Percentiles rank a stretch among this genome's conserved stretches.
phyloP scores from a whole-genome alignment of 208 protist species.

The Giardia muris region DNA sequence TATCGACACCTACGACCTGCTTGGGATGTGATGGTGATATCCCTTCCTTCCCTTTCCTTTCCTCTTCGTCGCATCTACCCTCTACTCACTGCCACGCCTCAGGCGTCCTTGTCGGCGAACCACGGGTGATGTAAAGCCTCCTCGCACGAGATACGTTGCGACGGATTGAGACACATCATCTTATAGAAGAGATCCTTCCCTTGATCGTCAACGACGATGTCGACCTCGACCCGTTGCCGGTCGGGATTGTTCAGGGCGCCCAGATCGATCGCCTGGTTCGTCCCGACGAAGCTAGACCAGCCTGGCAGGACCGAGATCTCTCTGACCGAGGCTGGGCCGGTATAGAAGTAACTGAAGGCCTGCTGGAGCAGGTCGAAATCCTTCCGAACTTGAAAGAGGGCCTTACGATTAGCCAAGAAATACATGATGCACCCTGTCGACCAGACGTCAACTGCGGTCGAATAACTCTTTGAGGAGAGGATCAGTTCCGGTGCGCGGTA shows the following conservation, averaged over 20 bases:
- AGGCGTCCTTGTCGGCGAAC: not conserved
- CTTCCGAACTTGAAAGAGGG: slow-evolving; percentile 21
- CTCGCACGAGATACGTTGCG: not conserved
- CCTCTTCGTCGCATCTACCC: not conserved
- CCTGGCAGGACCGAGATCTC: not conserved
- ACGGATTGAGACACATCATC: not conserved
- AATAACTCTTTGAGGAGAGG: slow-evolving; percentile 31
- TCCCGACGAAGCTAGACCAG: not conserved
- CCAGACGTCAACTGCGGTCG: slow-evolving; percentile 37
- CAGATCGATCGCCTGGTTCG: not conserved
- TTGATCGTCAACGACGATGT: not conserved
- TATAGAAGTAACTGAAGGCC: not conserved
- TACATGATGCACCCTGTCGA: slow-evolving; percentile 32
- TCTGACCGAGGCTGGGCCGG: not conserved
- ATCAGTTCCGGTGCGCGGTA: slow-evolving; percentile 39
- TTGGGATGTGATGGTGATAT: not conserved
- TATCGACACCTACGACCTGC: not conserved
- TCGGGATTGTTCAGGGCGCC: not conserved
- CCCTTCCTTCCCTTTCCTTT: too few relatives aligned
- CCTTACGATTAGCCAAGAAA: not conserved
- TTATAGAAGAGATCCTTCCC: slow-evolving; percentile 9
- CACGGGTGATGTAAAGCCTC: not conserved
- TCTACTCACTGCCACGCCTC: not conserved
- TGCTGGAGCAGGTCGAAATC: not conserved
- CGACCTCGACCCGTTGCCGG: not conserved